A percentile compares a stretch with the other conserved stretches of the same genome.
These are phyloP conservation scores for Skeletonema costatum DNA, from an alignment of 108 stramenopile genomes.

Conservation along the genomic window DNA sequence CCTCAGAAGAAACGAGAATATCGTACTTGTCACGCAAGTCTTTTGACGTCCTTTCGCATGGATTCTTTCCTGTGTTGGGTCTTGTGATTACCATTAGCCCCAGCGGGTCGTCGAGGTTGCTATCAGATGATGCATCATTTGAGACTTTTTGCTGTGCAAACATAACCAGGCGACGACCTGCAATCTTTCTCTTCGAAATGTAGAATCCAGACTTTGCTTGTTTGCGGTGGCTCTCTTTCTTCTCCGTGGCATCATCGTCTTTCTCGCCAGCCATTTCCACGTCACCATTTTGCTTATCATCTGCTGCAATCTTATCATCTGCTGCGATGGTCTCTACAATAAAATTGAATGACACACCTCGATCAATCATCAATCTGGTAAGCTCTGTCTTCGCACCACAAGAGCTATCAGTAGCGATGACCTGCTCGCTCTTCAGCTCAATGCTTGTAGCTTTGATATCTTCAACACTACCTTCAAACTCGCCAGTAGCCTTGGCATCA, in stretches of 20 bases:
- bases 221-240: conserved; percentile 10
- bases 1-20: conserved; percentile 23
- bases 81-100: conserved; percentile 58
- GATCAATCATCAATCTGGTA: conserved; percentile 50
- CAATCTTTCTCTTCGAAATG: conserved; percentile 43
- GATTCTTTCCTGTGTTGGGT: conserved; percentile 65
- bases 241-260: conserved; percentile 11
- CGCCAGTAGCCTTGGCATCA: conserved; percentile 63
- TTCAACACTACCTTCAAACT: conserved; percentile 71
- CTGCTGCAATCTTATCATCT: background rate
- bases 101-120: conserved; percentile 33
- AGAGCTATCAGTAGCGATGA: conserved; percentile 50
- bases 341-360: conserved; percentile 51
- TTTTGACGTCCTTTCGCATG: conserved; percentile 45
- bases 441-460: conserved; percentile 62
- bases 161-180: conserved; percentile 47
- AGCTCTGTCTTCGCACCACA: conserved; percentile 59
- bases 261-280: background rate
- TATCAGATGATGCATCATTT: conserved; percentile 26
- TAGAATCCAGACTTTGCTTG: conserved; percentile 54
- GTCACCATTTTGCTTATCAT: background rate
- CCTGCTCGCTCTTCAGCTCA: conserved; percentile 27
- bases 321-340: conserved; percentile 7
- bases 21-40: conserved; percentile 51
- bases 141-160: conserved; percentile 55